Conservation (phyloP, 305 asterid genomes). For the Withania somnifera region DNA sequence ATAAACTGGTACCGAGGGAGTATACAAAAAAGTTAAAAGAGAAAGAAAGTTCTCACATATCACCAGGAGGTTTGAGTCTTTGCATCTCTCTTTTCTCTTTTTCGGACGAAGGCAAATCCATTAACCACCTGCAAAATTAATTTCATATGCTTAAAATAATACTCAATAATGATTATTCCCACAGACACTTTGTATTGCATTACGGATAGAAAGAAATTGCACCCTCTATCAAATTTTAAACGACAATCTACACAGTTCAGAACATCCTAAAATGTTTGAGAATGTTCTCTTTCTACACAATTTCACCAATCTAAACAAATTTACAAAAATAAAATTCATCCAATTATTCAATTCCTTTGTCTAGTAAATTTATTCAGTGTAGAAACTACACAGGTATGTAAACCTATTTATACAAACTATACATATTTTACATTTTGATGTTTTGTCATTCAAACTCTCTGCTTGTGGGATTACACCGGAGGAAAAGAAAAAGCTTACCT, state of each 20-base stretch:
- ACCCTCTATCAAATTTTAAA: background rate
- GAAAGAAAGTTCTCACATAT: background rate
- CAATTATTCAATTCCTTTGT: background rate
- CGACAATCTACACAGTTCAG: background rate
- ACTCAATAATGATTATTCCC: background rate
- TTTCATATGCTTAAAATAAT: background rate
- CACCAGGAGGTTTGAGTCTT: background rate
- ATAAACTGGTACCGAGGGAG: no score
- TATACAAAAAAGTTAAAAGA: background rate
- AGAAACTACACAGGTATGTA: background rate
- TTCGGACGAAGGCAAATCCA: slow-evolving; percentile 27
- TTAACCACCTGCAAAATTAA: slow-evolving; percentile 52
- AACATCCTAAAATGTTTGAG: background rate
- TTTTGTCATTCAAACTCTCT: background rate
- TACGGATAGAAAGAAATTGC: background rate
- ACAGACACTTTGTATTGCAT: background rate
- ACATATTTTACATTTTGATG: background rate
- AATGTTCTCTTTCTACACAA: background rate
- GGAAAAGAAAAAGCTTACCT: slow-evolving; percentile 22
- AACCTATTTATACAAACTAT: background rate
- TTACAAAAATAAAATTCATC: background rate
- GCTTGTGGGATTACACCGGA: background rate
- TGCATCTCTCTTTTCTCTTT: background rate
- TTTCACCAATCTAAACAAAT: background rate
- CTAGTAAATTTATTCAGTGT: background rate